Percentiles rank a stretch among this genome's conserved stretches.
Conservation (phyloP, 139 green algal species). For the Chlamydomonas asymmetrica region DNA sequence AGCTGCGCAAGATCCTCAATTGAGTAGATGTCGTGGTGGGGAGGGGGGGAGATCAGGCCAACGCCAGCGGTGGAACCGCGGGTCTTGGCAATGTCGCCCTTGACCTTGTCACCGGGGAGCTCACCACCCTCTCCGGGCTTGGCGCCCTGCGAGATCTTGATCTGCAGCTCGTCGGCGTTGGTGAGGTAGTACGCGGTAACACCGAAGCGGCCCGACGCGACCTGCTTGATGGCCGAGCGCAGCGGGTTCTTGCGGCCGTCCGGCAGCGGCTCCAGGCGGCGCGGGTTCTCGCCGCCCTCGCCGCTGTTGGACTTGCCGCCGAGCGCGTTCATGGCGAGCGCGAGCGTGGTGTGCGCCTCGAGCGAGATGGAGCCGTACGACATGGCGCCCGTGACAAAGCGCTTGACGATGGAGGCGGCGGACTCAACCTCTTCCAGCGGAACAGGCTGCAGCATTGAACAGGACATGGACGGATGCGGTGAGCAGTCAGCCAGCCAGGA, state of each 20-base stretch:
- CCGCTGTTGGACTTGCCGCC: slow-evolving; percentile 85
- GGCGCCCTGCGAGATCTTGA: slow-evolving; percentile 58
- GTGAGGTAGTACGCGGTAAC: slow-evolving; percentile 93
- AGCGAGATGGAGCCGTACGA: slow-evolving; percentile 78
- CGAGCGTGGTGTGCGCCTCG: slow-evolving; percentile 92
- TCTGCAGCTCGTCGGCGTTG: slow-evolving; percentile 93
- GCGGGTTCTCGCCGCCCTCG: slow-evolving; percentile 93
- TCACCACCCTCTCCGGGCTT: slow-evolving; percentile 89
- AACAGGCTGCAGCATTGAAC: not conserved
- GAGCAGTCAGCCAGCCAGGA: too few species aligned
- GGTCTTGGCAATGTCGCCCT: slow-evolving; percentile 87
- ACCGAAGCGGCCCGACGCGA: slow-evolving; percentile 90
- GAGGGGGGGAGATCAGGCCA: slow-evolving; percentile 96
- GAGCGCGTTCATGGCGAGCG: slow-evolving; percentile 93
- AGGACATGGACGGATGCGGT: too few species aligned
- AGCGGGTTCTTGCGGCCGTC: slow-evolving; percentile 86
- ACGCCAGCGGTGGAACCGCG: slow-evolving; percentile 88
- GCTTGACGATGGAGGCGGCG: slow-evolving; percentile 86
- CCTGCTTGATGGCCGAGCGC: slow-evolving; percentile 87
- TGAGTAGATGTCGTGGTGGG: slow-evolving; percentile 99
- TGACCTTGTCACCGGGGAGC: slow-evolving; percentile 88
- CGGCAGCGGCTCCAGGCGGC: slow-evolving; percentile 70
- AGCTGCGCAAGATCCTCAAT: slow-evolving; percentile 99
- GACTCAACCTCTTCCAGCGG: slow-evolving; percentile 69
- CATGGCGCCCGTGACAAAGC: slow-evolving; percentile 85